Percentiles rank a stretch among this genome's conserved stretches.
phyloP scores from a whole-genome alignment of 2,329 filamentous ascomycete species.

The Aspergillus persii region DNA sequence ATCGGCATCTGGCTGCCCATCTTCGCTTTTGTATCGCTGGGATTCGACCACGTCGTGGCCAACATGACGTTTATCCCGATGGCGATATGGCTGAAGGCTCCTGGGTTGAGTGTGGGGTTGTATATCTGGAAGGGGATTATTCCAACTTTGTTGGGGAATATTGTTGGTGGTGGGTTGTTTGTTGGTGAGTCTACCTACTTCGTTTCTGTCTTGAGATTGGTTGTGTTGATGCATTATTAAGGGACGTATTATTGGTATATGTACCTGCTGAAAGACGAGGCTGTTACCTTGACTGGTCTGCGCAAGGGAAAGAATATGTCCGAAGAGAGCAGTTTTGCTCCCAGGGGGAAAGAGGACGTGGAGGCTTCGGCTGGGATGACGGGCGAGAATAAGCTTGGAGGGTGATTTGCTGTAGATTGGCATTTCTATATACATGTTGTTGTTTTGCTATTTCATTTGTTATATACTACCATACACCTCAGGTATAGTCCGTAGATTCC shows the following conservation, averaged over 20 bases:
- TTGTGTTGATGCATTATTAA: conserved; percentile 1
- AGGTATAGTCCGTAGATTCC: too few species aligned
- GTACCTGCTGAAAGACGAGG: conserved; percentile 33
- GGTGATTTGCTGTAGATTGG: too few species aligned
- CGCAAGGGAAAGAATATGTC: conserved; percentile 4
- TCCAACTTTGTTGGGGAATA: conserved; percentile 53
- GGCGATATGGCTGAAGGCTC: conserved; percentile 50
- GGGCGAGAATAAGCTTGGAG: neutral
- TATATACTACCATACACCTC: too few species aligned
- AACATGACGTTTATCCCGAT: conserved; percentile 57
- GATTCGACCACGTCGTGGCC: conserved; percentile 57
- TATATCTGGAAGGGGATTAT: conserved; percentile 61
- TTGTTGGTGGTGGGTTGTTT: conserved; percentile 54
- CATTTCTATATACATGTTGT: too few species aligned
- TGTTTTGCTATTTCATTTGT: too few species aligned
- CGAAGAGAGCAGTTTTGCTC: conserved; percentile 4
- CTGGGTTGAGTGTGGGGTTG: conserved; percentile 46
- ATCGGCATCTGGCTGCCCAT: conserved; percentile 58
- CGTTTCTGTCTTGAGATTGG: neutral
- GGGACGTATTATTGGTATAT: conserved; percentile 50
- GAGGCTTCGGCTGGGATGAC: conserved; percentile 8
- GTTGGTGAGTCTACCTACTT: conserved; percentile 35
- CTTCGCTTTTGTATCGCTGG: conserved; percentile 54
- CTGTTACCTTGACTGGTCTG: conserved; percentile 15
- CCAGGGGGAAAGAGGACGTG: conserved; percentile 3